Percentiles rank a stretch among this genome's conserved stretches.
phyloP scores from a whole-genome alignment of 352 stramenopile genomes.

The Blastocystis sp. region DNA sequence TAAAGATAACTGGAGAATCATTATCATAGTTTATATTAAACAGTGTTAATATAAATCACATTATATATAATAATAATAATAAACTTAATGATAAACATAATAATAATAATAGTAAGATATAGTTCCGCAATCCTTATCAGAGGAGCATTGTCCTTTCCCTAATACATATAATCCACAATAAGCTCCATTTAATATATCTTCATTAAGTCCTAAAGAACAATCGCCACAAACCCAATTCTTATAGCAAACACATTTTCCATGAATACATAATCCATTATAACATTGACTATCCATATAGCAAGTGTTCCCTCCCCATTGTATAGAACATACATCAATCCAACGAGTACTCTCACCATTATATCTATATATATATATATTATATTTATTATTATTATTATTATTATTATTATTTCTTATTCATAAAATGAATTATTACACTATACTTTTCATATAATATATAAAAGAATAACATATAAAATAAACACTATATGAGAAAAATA shows the following conservation, averaged over 20 bases:
- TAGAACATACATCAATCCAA: conserved; percentile 20
- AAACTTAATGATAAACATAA: no score
- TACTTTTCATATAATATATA: no score
- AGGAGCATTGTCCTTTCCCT: background rate
- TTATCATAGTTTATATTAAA: no score
- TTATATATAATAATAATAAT: no score
- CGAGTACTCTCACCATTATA: background rate
- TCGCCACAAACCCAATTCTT: conserved; percentile 34
- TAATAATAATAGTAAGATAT: no score
- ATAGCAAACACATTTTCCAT: conserved; percentile 35
- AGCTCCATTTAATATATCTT: conserved; percentile 32
- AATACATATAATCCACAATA: conserved; percentile 29
- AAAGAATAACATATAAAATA: no score
- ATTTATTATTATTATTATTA: conserved; percentile 1
- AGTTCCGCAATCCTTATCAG: conserved; percentile 13
- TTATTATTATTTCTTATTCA: no score
- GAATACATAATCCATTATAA: conserved; percentile 23
- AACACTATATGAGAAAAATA: no score
- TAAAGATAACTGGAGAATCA: no score
- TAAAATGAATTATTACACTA: no score
- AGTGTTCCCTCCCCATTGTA: conserved; percentile 27
- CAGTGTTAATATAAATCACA: no score
- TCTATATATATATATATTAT: background rate
- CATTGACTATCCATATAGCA: conserved; percentile 24
- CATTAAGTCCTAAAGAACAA: conserved; percentile 27